phyloP scores from a whole-genome alignment of 1,284 basidiomycete species.

The Melanopsichium pennsylvanicum region DNA sequence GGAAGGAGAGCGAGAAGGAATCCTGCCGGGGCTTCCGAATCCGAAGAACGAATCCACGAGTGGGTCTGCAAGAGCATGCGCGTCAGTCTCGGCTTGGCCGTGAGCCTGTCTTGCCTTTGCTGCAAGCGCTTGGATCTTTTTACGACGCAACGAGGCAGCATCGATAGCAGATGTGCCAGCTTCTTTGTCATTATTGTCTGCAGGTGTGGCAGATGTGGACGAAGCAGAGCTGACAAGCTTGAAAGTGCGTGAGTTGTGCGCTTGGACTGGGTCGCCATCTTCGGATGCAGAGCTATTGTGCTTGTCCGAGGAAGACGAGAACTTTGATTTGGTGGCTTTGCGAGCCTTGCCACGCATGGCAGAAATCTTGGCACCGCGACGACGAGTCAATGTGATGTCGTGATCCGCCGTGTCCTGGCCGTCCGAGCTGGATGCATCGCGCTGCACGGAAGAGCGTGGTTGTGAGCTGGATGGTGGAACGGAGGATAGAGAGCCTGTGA shows the following conservation, averaged over 20 bases:
- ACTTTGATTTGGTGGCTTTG: conserved; percentile 15
- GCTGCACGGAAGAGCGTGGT: conserved; percentile 12
- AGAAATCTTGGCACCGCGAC: conserved; percentile 28
- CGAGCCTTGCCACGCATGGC: conserved; percentile 32
- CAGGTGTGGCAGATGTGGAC: conserved; percentile 3
- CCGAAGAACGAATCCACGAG: conserved; percentile 30
- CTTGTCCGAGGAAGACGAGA: conserved; percentile 19
- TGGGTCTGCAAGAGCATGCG: conserved; percentile 8
- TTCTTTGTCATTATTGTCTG: conserved; percentile 1
- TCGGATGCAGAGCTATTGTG: conserved; percentile 7
- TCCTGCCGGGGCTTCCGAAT: conserved; percentile 1
- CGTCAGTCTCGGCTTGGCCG: conserved; percentile 1
- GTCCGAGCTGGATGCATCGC: not conserved
- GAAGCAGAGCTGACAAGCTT: conserved; percentile 23
- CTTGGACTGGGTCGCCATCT: conserved; percentile 3
- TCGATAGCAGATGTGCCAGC: conserved; percentile 2
- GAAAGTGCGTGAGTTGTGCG: conserved; percentile 22
- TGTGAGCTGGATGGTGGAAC: conserved; percentile 25
- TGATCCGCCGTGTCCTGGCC: conserved; percentile 2
- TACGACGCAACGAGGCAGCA: conserved; percentile 8
- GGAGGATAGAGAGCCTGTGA: conserved; percentile 33
- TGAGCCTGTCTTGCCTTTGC: conserved; percentile 21
- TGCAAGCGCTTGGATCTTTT: conserved; percentile 35
- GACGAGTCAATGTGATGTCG: conserved; percentile 13
- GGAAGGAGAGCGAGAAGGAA: conserved; percentile 26